These are phyloP conservation scores for Bolboschoenoplectus hybrid DNA, from an alignment of 202 grass and related monocot genomes.

Conservation along the genomic window DNA sequence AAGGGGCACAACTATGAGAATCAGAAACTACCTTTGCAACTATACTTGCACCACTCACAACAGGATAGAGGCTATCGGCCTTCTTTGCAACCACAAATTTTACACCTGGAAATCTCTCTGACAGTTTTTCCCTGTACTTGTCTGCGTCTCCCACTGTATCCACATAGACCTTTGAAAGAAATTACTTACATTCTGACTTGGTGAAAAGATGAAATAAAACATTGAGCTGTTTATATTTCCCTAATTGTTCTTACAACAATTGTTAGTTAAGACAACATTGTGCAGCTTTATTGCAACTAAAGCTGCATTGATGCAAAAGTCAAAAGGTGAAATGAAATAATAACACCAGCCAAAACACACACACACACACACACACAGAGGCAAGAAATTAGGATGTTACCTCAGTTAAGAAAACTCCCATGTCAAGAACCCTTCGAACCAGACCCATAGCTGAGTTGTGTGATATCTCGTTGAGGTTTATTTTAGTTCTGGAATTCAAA, in stretches of 20 bases:
- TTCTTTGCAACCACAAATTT: conserved; percentile 98
- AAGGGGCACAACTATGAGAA: neutral
- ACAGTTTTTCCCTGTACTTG: conserved; percentile 75
- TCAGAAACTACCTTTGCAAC: conserved; percentile 77
- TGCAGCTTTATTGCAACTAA: neutral
- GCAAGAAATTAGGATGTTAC: conserved; percentile 44
- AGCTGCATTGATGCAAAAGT: neutral
- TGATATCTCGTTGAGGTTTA: conserved; percentile 97
- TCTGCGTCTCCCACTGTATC: conserved; percentile 95
- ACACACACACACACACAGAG: neutral
- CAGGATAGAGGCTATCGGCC: conserved; percentile 91
- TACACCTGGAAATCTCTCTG: conserved; percentile 80
- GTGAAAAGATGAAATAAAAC: neutral
- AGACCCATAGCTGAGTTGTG: conserved; percentile 95
- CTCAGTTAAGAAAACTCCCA: conserved; percentile 79
- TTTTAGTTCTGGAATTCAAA: conserved; percentile 59
- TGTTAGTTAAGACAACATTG: neutral
- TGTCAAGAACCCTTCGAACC: conserved; percentile 63
- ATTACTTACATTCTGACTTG: neutral
- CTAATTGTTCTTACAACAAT: neutral
- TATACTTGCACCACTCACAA: conserved; percentile 98
- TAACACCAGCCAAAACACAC: neutral
- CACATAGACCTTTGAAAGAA: conserved; percentile 73
- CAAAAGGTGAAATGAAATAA: neutral
- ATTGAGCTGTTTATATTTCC: neutral